Base-by-base conservation (phyloP, 2,329 filamentous ascomycete genomes). In the Aureobasidium musti region DNA sequence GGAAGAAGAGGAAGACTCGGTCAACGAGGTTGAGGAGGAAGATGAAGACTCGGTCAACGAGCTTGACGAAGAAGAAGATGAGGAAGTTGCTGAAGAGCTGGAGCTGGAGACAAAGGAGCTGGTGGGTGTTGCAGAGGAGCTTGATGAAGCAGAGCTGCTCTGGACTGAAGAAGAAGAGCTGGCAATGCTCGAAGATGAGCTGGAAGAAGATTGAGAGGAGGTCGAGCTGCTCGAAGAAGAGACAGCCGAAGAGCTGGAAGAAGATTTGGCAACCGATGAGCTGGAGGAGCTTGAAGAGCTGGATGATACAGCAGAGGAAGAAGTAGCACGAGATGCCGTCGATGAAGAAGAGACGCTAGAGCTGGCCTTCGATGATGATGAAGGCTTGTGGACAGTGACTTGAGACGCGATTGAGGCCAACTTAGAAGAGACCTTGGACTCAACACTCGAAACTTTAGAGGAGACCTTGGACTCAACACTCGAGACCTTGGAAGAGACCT, bases 261-360 rank as follows among this genome's bases (percentile, higher is more conserved):
- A 35, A 23, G 54, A 57, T 13, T 37, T 17, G 23, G 7, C 17
- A 26, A 1, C 26, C 26, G 39, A 28, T 28, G 54, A 59, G 54
- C 54, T 57, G 23, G 53, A 49, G 14, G 56, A 60, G 56, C 56
- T 61, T 28, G 57, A 49, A 26, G 56, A 60, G 56, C 56, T 61
- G 41, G 57, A 49, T 1, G 43, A 49, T 7, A 37, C 33, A 28
- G 43, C 26, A 49, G 57, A 50, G 23, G 41, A 61, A 28, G 57
- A 61, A 33, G 35, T 3, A 11, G 23, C 19, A 17, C 4, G 17
- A n/a, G 57, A 49, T 49, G 41, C 6, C 7, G 56, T 33, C 33
- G 56, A 47, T 5, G 56, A 47, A 28, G 56, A 35, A n/a, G 33
- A 14, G 8, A n/a, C 21, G 23, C 45, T 41, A 23, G 30, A 13